Base-by-base conservation (phyloP, 352 stramenopile genomes). In the Phytophthora fragariae region DNA sequence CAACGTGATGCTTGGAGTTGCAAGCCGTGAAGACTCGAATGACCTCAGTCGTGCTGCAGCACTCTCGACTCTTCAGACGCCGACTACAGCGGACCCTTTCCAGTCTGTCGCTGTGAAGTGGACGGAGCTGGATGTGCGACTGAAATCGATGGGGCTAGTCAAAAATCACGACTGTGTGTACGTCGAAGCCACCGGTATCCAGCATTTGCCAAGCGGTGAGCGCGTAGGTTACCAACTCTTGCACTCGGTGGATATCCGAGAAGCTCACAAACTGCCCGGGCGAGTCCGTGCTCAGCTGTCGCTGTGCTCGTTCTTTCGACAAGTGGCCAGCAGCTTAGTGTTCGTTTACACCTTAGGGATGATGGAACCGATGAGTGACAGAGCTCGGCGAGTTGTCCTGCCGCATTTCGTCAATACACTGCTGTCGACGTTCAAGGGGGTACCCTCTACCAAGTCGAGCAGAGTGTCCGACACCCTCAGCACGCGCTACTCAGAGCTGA, bases 211-310 rank as follows among this genome's bases (percentile, higher is more conserved):
- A 14, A 67, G 52, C 9, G 80, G 75, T 4, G 75, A 84, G n/a
- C 68, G 72, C 12, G 29, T 89, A 2, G 77, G 79, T 7, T 90
- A 79, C 57, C 84, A 90, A 29, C 33, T 92, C 2, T 64, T 85
- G 41, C 82, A 90, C 71, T 89, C 81, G 29, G 68, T 90, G 14
- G 65, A 77, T 15, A 77, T 91, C 47, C 59, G 67, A 2, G 52
- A 77, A 60, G 75, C 73, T 7, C 52, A 61, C 0, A 44, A 44
- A 1, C 57, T 76, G 6, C 35, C 62, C 14, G 56, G 54, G 54
- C 62, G 70, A 29, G 55, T 81, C 49, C 81, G 83, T 5, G 77
- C 70, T 35, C 75, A 81, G 11, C 27, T 77, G 6, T 83, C 77
- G 5, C 58, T 77, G 29, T 84, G 77, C 27, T 75, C 65, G 1